These are phyloP conservation scores for Termitomyces sp. DNA, from an alignment of 768 basidiomycete species.

Conservation along the genomic window DNA sequence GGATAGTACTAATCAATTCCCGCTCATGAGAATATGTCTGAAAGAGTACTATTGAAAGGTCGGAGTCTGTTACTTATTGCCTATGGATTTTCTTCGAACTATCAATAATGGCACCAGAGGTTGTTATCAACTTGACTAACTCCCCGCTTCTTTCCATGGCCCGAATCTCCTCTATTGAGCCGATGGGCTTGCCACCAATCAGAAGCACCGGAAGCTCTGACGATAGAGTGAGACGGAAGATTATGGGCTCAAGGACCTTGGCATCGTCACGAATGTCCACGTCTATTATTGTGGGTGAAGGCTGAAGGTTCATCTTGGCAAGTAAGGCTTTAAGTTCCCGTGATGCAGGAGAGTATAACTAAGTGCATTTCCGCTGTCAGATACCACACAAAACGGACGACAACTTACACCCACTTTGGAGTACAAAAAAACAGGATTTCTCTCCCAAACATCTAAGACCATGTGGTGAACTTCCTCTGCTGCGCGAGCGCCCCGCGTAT, in stretches of 20 bases:
- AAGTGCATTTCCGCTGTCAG: not conserved
- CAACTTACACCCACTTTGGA: constrained; percentile 44
- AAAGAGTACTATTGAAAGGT: too few species aligned
- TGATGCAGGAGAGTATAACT: constrained; percentile 61
- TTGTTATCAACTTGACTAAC: constrained; percentile 40
- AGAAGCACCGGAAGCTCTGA: constrained; percentile 61
- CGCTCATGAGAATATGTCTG: too few species aligned
- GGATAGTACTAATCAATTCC: too few species aligned
- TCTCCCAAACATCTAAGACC: constrained; percentile 62
- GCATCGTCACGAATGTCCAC: constrained; percentile 71
- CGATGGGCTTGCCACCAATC: constrained; percentile 56
- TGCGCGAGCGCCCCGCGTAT: constrained; percentile 61
- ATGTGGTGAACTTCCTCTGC: constrained; percentile 52
- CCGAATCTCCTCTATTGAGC: constrained; percentile 46
- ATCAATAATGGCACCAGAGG: constrained; percentile 55
- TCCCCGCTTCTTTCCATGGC: constrained; percentile 43
- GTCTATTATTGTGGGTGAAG: constrained; percentile 62
- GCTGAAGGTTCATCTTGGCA: constrained; percentile 47
- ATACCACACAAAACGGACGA: not conserved
- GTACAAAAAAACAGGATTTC: constrained; percentile 72
- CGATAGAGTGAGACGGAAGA: constrained; percentile 52
- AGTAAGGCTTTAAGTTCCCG: constrained; percentile 64
- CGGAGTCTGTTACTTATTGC: constrained; percentile 26
- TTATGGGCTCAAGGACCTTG: constrained; percentile 53
- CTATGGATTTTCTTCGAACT: constrained; percentile 47